phyloP scores from a whole-genome alignment of 2,329 filamentous ascomycete genomes.

The Botrytis medusae region DNA sequence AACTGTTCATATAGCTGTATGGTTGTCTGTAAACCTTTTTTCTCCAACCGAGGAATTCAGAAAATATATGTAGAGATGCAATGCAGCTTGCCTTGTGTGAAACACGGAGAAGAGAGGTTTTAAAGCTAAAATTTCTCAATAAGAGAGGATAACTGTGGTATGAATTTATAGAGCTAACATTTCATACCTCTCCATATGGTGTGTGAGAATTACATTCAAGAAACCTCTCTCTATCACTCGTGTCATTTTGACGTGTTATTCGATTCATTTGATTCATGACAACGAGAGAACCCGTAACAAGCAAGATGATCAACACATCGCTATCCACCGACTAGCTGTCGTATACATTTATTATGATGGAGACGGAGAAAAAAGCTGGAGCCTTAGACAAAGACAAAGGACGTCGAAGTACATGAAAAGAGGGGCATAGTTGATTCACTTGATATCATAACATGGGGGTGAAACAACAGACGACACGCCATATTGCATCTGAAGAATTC shows the following conservation, averaged over 20 bases:
- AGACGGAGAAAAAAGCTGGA: neutral
- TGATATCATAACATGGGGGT: neutral
- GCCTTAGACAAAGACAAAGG: neutral
- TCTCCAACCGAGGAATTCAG: neutral
- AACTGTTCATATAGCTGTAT: rapidly evolving
- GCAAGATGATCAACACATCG: neutral
- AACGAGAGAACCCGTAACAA: neutral
- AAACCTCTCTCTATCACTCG: neutral
- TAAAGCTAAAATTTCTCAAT: neutral
- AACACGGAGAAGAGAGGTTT: neutral
- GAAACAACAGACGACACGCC: neutral
- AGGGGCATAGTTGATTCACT: neutral
- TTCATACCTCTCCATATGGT: neutral
- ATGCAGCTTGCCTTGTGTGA: neutral
- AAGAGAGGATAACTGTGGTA: neutral
- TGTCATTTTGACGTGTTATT: neutral
- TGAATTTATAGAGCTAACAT: neutral
- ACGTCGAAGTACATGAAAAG: neutral
- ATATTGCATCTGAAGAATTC: neutral
- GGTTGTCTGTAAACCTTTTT: neutral
- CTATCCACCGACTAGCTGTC: neutral
- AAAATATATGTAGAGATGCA: neutral
- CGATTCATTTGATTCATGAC: neutral
- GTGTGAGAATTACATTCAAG: too few relatives aligned
- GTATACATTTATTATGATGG: neutral